Evolutionary conservation across 305 asterid genomes (phyloP), one percentile per base, ranked within the genome.

Genomic region (Withania somnifera): DNA sequence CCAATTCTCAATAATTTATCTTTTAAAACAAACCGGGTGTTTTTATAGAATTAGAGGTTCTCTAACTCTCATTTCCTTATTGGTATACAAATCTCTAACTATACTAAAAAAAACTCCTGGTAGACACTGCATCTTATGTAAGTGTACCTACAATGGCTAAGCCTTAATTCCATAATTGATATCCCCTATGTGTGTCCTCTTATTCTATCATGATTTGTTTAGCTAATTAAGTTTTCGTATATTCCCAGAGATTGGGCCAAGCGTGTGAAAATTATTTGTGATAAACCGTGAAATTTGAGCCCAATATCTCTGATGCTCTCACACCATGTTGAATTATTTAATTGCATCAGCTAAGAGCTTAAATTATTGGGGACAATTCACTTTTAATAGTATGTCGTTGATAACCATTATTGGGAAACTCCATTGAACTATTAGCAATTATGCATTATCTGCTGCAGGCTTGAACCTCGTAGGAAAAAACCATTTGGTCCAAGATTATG

Each of bases 401-500:
- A 47, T 2, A 73, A 24, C 60, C 60, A 5, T 47, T 24, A 4
- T 71, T 8, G 17, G 26, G 79, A 73, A 47, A n/a, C 47, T 50
- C 79, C 8, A 50, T 75, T 50, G 7, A 73, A 50, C 45, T 9
- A 54, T 9, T 28, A 26, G 28, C 80, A 75, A 75, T 11, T 50
- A 17, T 75, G 47, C 28, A 9, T 28, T 17, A 75, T 50, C 61
- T 75, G 20, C 51, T 89, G 86, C 91, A 94, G 98, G 98, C 93
- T 92, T 20, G 95, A 95, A 75, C 84, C 99, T 66, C 97, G 91
- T 28, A 87, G 86, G 89, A 92, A 92, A 88, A 89, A 90, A 82
- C 94, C 97, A 68, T 91, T 88, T 80, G 99, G 97, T 57, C 99
- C 98, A 28, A 89, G 99, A 91, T 61, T 95, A 88, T 89, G 95